phyloP scores from a whole-genome alignment of 768 basidiomycete genomes.

The Suillus subaureus region DNA sequence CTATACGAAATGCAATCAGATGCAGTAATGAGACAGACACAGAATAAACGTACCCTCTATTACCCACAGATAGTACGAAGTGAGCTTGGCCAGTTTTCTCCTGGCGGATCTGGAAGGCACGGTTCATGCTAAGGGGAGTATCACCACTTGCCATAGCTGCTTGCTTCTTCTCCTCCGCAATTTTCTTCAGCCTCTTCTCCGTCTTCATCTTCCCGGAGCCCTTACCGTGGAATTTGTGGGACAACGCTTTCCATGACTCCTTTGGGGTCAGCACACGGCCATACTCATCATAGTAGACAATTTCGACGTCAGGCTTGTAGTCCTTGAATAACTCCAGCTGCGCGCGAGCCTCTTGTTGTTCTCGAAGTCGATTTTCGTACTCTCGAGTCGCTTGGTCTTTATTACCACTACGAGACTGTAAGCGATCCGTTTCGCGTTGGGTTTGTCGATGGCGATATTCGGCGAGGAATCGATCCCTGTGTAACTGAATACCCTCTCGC shows the following conservation, averaged over 20 bases:
- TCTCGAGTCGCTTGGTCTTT: slow-evolving; percentile 95
- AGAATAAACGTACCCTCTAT: slow-evolving; percentile 68
- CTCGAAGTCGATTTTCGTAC: slow-evolving; percentile 89
- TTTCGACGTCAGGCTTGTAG: slow-evolving; percentile 97
- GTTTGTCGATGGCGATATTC: slow-evolving; percentile 76
- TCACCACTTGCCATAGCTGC: slow-evolving; percentile 94
- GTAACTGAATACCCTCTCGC: slow-evolving; percentile 80
- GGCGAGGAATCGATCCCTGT: slow-evolving; percentile 89
- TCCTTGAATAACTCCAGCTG: slow-evolving; percentile 82
- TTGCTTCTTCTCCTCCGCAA: slow-evolving; percentile 96
- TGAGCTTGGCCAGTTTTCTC: slow-evolving; percentile 95
- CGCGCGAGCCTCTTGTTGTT: slow-evolving; percentile 87
- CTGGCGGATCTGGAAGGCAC: slow-evolving; percentile 90
- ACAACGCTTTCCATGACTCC: slow-evolving; percentile 98
- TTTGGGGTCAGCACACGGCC: slow-evolving; percentile 86
- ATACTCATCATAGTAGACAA: slow-evolving; percentile 96
- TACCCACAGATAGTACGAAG: slow-evolving; percentile 93
- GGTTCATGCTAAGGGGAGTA: slow-evolving; percentile 93
- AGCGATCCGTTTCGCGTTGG: slow-evolving; percentile 78
- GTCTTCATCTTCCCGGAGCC: slow-evolving; percentile 96
- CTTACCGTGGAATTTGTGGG: slow-evolving; percentile 98
- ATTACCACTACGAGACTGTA: slow-evolving; percentile 75
- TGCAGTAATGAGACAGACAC: neutral
- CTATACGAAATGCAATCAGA: slow-evolving; percentile 40
- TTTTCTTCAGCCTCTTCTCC: slow-evolving; percentile 94